phyloP scores from a whole-genome alignment of 164 flowering plant species.

The Cinnamomum chago region DNA sequence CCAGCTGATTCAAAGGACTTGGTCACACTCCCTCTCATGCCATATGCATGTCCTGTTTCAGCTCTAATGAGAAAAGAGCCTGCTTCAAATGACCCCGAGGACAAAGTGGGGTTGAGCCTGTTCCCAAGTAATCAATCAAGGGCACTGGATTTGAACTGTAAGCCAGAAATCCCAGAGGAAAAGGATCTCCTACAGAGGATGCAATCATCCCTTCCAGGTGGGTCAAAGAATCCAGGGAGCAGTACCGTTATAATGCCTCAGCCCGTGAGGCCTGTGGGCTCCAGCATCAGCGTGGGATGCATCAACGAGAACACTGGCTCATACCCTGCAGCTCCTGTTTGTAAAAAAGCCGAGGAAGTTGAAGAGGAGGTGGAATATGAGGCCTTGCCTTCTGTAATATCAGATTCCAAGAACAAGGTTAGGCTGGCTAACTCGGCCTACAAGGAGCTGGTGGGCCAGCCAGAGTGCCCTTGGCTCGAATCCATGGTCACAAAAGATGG shows the following conservation, averaged over 20 bases:
- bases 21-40: slow-evolving; percentile 53
- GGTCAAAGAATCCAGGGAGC: background rate
- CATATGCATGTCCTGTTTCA: slow-evolving; percentile 22
- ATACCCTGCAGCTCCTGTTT: background rate
- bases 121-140: slow-evolving; percentile 1
- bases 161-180: slow-evolving; percentile 39
- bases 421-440: slow-evolving; percentile 81
- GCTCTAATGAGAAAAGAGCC: background rate
- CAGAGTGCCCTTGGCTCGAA: slow-evolving; percentile 87
- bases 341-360: slow-evolving; percentile 56
- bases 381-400: slow-evolving; percentile 58
- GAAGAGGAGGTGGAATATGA: slow-evolving; percentile 74
- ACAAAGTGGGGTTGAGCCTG: slow-evolving; percentile 2
- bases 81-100: background rate
- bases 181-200: slow-evolving; percentile 42
- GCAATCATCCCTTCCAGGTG: slow-evolving; percentile 16
- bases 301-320: slow-evolving; percentile 28
- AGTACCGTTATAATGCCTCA: slow-evolving; percentile 47
- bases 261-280: slow-evolving; percentile 73
- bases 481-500: slow-evolving; percentile 23
- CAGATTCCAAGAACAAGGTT: slow-evolving; percentile 77
- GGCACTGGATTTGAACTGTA: slow-evolving; percentile 36
- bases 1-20: slow-evolving; percentile 14
- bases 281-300: slow-evolving; percentile 51
- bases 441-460: slow-evolving; percentile 92